Conservation (phyloP, 179 eudicot species). For the Vitellaria paradoxa region DNA sequence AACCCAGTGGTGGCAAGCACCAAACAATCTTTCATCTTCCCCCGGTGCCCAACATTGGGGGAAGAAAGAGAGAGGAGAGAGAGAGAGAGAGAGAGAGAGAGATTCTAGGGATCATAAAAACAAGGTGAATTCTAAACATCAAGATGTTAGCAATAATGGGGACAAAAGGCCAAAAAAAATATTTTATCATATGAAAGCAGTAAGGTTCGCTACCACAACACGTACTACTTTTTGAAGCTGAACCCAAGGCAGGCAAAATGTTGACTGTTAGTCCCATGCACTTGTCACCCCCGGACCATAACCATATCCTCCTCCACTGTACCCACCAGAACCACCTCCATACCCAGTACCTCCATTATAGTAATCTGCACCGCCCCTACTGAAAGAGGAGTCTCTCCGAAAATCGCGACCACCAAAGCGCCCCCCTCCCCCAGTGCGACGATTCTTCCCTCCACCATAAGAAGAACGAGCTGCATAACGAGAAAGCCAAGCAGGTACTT, state of each 20-base stretch:
- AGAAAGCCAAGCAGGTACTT: constrained; percentile 89
- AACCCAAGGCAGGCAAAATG: neutral
- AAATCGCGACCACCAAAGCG: constrained; percentile 95
- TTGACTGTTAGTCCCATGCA: constrained; percentile 42
- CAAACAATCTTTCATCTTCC: neutral
- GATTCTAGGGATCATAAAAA: neutral
- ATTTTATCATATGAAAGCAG: neutral
- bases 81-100: too few species aligned
- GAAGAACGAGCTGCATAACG: constrained; percentile 76
- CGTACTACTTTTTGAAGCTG: neutral
- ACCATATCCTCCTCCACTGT: constrained; percentile 29
- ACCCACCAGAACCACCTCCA: constrained; percentile 24
- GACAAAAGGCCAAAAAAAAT: neutral
- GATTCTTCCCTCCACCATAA: constrained; percentile 51
- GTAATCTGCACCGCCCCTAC: constrained; percentile 53
- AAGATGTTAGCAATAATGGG: neutral
- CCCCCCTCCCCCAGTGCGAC: constrained; percentile 59
- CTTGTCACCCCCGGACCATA: constrained; percentile 38
- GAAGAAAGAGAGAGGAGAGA: too few species aligned
- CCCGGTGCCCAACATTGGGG: neutral
- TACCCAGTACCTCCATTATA: constrained; percentile 57
- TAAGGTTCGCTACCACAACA: neutral
- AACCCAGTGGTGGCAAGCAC: neutral
- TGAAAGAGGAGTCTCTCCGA: constrained; percentile 56
- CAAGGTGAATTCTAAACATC: neutral